Conservation (phyloP, 257 asterid genomes). For the Verbena officinalis region DNA sequence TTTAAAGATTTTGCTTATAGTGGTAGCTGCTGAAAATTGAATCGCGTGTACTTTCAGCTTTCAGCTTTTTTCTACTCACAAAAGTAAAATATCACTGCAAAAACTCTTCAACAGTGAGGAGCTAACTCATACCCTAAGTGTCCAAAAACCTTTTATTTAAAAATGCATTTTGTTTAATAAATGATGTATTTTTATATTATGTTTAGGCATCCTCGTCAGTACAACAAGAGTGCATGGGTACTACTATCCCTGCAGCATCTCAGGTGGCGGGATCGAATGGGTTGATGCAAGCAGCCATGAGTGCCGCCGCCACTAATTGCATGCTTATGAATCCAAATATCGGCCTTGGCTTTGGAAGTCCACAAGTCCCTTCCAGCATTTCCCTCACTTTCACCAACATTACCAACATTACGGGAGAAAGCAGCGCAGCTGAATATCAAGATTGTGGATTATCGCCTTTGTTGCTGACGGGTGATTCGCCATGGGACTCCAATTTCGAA, state of each 20-base stretch:
- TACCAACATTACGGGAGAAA: constrained; percentile 62
- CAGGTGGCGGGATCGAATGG: constrained; percentile 35
- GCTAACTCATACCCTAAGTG: too few relatives aligned
- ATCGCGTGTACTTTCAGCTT: too few relatives aligned
- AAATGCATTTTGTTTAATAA: too few relatives aligned
- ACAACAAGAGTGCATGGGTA: constrained; percentile 50
- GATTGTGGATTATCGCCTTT: constrained; percentile 65
- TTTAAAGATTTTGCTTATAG: too few relatives aligned
- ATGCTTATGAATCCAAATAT: constrained; percentile 51
- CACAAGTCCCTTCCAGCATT: constrained; percentile 49
- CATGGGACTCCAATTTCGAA: constrained; percentile 63
- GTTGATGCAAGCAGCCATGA: constrained; percentile 48
- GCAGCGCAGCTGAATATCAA: constrained; percentile 61
- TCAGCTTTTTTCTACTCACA: too few relatives aligned
- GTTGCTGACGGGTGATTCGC: constrained; percentile 52
- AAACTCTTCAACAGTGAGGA: too few relatives aligned
- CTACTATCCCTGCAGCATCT: constrained; percentile 38
- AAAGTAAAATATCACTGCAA: too few relatives aligned
- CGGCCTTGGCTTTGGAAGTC: constrained; percentile 44
- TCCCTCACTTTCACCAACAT: constrained; percentile 54
- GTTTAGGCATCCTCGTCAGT: constrained; percentile 56
- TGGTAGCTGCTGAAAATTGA: too few relatives aligned
- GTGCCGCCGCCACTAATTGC: constrained; percentile 33
- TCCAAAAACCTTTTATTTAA: too few relatives aligned
- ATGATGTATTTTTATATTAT: not conserved